Conservation (phyloP, 2,329 filamentous ascomycete genomes). For the Microcyclospora pomicola region DNA sequence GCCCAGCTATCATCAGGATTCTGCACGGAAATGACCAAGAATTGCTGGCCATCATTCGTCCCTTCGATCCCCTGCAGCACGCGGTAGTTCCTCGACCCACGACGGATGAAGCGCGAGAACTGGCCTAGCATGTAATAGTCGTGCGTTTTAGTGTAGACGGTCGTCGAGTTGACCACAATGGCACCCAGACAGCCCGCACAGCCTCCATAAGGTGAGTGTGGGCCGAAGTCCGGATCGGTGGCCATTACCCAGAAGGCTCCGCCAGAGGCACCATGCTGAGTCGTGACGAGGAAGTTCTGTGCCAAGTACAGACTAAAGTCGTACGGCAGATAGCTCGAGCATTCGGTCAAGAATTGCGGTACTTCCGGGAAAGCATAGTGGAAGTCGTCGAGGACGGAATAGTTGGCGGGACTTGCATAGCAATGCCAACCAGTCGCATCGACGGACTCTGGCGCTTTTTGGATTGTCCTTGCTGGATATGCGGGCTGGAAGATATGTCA, state of each 20-base stretch:
- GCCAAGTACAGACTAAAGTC: conserved; percentile 10
- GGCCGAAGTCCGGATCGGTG: conserved; percentile 31
- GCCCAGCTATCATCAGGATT: conserved; percentile 14
- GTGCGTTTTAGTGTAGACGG: conserved; percentile 33
- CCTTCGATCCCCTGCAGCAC: conserved; percentile 8
- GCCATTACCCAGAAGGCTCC: conserved; percentile 34
- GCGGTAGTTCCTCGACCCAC: conserved; percentile 9
- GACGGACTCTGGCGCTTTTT: conserved; percentile 18
- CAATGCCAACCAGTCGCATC: conserved; percentile 28
- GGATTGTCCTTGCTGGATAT: conserved; percentile 22
- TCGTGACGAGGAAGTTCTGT: conserved; percentile 13
- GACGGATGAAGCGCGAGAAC: conserved; percentile 22
- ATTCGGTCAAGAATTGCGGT: conserved; percentile 38
- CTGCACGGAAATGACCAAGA: conserved; percentile 10
- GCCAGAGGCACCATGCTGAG: conserved; percentile 35
- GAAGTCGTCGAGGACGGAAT: conserved; percentile 27
- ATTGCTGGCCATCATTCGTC: conserved; percentile 6
- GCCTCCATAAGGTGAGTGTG: conserved; percentile 28
- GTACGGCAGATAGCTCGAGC: conserved; percentile 22
- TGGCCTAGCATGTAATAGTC: conserved; percentile 44
- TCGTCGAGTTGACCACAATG: conserved; percentile 56
- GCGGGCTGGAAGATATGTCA: background rate
- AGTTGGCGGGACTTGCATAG: conserved; percentile 18
- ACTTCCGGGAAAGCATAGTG: conserved; percentile 27
- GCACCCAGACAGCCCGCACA: conserved; percentile 44